These are phyloP conservation scores for Aspergillus ochraceoroseus DNA, from an alignment of 2,329 filamentous ascomycete genomes.

Conservation along the genomic window DNA sequence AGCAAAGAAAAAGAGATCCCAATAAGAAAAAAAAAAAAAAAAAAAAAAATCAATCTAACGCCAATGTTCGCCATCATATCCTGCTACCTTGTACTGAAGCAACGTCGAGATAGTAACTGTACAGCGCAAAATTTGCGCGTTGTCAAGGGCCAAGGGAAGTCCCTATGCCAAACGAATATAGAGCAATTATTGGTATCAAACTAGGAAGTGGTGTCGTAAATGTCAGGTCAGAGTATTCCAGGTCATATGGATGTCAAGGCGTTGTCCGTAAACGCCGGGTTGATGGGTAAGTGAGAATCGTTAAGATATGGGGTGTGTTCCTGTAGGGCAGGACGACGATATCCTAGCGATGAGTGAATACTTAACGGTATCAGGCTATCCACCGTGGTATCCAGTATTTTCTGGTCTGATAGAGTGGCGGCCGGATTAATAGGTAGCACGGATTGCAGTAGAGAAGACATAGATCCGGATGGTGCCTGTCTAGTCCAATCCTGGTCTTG, in stretches of 20 bases:
- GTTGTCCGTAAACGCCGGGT: slow-evolving; percentile 25
- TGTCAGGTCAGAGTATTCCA: not conserved
- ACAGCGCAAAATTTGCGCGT: slow-evolving; percentile 24
- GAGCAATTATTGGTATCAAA: not conserved
- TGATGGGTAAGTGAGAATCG: slow-evolving; percentile 30
- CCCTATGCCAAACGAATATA: slow-evolving; percentile 3
- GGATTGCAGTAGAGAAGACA: slow-evolving; percentile 29
- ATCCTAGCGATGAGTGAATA: slow-evolving; percentile 12
- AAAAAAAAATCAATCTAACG: slow-evolving; percentile 23
- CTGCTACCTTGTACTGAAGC: slow-evolving; percentile 15
- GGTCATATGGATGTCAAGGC: slow-evolving; percentile 16
- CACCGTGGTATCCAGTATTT: slow-evolving; percentile 3
- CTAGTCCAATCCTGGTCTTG: slow-evolving; percentile 15
- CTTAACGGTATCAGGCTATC: slow-evolving; percentile 13
- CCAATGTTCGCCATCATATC: slow-evolving; percentile 22
- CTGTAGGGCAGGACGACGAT: not conserved
- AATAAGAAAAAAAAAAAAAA: slow-evolving; percentile 16
- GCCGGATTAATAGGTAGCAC: slow-evolving; percentile 34
- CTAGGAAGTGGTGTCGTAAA: not conserved
- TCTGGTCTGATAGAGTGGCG: slow-evolving; percentile 10
- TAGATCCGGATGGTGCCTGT: slow-evolving; percentile 13
- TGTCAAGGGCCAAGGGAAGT: slow-evolving; percentile 3
- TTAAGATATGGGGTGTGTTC: slow-evolving; percentile 18
- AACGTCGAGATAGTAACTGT: slow-evolving; percentile 19
- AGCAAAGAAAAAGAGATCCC: slow-evolving; percentile 16